phyloP scores from a whole-genome alignment of 140 eudicot species.

The Oenanthe javanica region DNA sequence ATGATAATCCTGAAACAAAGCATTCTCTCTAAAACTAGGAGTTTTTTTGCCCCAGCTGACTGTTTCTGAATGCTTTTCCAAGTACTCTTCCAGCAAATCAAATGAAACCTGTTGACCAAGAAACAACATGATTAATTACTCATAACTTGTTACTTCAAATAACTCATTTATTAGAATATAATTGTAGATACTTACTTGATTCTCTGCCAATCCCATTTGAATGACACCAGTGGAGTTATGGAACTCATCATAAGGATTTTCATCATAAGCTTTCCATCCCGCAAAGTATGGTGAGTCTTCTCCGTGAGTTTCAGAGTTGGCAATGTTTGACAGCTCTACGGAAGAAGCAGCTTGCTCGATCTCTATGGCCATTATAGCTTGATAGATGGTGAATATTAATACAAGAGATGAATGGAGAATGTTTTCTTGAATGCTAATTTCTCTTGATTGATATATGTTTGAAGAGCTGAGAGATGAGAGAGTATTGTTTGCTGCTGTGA shows the following conservation, averaged over 20 bases:
- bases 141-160: not conserved
- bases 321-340: slow-evolving; percentile 57
- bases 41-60: slow-evolving; percentile 41
- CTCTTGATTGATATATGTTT: not conserved
- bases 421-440: slow-evolving; percentile 7
- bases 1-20: slow-evolving; percentile 95
- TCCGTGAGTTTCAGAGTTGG: slow-evolving; percentile 86
- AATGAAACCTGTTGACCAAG: slow-evolving; percentile 60
- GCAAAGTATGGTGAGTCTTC: slow-evolving; percentile 99
- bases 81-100: slow-evolving; percentile 82
- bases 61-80: slow-evolving; percentile 54
- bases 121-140: slow-evolving; percentile 16
- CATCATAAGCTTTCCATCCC: slow-evolving; percentile 98
- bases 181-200: slow-evolving; percentile 54
- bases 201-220: slow-evolving; percentile 97
- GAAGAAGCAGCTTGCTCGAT: slow-evolving; percentile 37
- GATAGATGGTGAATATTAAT: not conserved
- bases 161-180: not conserved
- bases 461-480: not conserved
- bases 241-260: slow-evolving; percentile 68
- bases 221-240: slow-evolving; percentile 79
- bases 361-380: slow-evolving; percentile 49
- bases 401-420: not conserved
- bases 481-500: slow-evolving; percentile 1
- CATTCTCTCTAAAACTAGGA: slow-evolving; percentile 82